Conservation (phyloP, 1,284 basidiomycete species). For the Tremellales sp. region DNA sequence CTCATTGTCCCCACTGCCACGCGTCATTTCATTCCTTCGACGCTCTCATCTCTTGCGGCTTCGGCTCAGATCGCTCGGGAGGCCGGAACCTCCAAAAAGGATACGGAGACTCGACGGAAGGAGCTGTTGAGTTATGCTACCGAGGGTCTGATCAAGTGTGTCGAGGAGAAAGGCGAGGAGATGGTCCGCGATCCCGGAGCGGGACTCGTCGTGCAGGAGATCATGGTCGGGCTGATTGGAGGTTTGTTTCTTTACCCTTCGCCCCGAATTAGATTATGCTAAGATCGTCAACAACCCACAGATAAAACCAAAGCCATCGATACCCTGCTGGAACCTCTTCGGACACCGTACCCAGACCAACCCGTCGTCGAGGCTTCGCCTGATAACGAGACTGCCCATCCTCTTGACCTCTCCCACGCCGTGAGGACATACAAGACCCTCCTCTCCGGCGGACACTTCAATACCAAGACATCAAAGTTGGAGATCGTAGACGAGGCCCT, state of each 20-base stretch:
- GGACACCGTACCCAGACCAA: constrained; percentile 55
- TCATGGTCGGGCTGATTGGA: constrained; percentile 71
- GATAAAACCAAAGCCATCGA: constrained; percentile 65
- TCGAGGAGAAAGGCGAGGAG: constrained; percentile 57
- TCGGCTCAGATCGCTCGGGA: constrained; percentile 55
- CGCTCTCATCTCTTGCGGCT: constrained; percentile 63
- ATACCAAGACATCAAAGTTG: constrained; percentile 58
- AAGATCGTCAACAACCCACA: constrained; percentile 39
- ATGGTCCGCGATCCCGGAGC: constrained; percentile 70
- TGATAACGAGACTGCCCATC: constrained; percentile 53
- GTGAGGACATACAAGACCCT: constrained; percentile 79
- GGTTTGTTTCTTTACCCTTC: constrained; percentile 2
- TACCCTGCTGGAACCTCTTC: constrained; percentile 58
- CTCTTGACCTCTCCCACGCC: constrained; percentile 72
- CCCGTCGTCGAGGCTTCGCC: constrained; percentile 23
- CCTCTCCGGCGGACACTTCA: constrained; percentile 83
- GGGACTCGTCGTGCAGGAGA: constrained; percentile 68
- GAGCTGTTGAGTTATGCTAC: constrained; percentile 70
- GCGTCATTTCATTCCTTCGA: constrained; percentile 76
- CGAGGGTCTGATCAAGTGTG: constrained; percentile 62
- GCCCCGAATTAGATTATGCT: not conserved
- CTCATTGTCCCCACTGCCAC: constrained; percentile 71
- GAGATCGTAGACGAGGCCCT: constrained; percentile 55
- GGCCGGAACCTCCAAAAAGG: constrained; percentile 72
- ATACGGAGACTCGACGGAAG: constrained; percentile 56